Percentiles rank a stretch among this genome's conserved stretches.
Conservation (phyloP, 2,329 filamentous ascomycete species). For the Diplodia seriata region DNA sequence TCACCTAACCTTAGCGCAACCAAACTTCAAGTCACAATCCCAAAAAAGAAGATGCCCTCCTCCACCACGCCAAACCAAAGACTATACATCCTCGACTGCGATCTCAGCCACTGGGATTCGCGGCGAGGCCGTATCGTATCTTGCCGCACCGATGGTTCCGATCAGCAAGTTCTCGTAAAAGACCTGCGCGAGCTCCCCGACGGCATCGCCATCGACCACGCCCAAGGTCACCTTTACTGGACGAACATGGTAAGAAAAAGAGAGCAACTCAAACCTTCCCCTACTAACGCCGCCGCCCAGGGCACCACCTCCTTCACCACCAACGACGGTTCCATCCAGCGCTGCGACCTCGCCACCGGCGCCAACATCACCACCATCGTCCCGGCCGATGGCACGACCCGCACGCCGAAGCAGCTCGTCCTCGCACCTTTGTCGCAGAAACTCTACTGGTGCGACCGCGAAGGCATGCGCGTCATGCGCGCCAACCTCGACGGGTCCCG, state of each 20-base stretch:
- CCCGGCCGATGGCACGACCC: conserved; percentile 47
- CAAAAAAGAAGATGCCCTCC: conserved; percentile 1
- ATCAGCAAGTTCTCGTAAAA: conserved; percentile 31
- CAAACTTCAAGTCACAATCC: neutral
- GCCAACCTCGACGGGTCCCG: conserved; percentile 46
- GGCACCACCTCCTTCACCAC: conserved; percentile 32
- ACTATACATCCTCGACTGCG: conserved; percentile 34
- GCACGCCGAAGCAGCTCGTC: conserved; percentile 58
- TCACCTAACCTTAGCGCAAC: neutral
- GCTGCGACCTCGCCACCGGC: conserved; percentile 58
- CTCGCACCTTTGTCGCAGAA: conserved; percentile 41
- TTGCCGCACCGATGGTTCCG: conserved; percentile 33
- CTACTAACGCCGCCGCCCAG: neutral
- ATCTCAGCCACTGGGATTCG: conserved; percentile 25
- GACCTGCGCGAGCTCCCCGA: conserved; percentile 39
- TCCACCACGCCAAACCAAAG: neutral
- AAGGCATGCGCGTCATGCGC: conserved; percentile 50
- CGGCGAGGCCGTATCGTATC: conserved; percentile 35
- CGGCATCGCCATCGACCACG: conserved; percentile 42
- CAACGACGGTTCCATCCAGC: conserved; percentile 54
- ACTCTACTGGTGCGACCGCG: conserved; percentile 55
- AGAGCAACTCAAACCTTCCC: accelerated
- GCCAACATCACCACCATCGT: conserved; percentile 54
- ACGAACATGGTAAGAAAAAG: conserved; percentile 36
- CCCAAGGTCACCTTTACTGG: conserved; percentile 42